These are phyloP conservation scores for Diaporthe citriasiana DNA, from an alignment of 2,329 filamentous ascomycete species.

Conservation along the genomic window DNA sequence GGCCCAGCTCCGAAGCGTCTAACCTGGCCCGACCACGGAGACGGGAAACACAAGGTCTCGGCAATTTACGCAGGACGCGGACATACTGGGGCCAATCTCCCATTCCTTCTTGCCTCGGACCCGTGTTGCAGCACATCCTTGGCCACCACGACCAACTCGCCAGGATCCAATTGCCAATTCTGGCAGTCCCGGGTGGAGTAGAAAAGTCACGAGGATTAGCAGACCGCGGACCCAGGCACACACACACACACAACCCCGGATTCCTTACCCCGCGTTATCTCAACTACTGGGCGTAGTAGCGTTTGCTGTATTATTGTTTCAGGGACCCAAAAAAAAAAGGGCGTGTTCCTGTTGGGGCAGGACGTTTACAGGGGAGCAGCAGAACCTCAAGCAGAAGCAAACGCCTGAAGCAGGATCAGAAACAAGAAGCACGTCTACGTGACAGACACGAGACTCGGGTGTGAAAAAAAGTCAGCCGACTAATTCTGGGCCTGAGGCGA, in stretches of 20 bases:
- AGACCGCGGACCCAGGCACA: background rate
- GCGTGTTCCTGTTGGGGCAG: background rate
- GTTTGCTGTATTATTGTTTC: conserved; percentile 1
- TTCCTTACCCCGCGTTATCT: conserved; percentile 30
- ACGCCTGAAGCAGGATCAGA: background rate
- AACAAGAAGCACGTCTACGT: background rate
- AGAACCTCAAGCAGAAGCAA: conserved; percentile 1
- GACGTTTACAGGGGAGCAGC: background rate
- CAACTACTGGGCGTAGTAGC: conserved; percentile 13
- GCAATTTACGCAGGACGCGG: conserved; percentile 33
- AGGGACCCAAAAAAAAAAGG: background rate
- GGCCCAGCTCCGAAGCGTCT: conserved; percentile 39
- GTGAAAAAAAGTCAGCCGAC: background rate
- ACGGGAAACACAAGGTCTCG: conserved; percentile 28
- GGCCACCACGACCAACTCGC: background rate
- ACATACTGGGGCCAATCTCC: conserved; percentile 25
- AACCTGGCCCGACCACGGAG: conserved; percentile 11
- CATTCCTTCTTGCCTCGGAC: background rate
- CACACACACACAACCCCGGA: conserved; percentile 17
- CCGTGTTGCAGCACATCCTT: conserved; percentile 17
- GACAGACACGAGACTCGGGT: background rate
- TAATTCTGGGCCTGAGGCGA: conserved; percentile 2
- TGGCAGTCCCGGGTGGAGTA: conserved; percentile 33
- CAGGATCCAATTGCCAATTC: conserved; percentile 23
- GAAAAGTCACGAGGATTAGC: conserved; percentile 29